Conservation (phyloP, 495 filamentous ascomycete species). For the Annulohypoxylon stygium region DNA sequence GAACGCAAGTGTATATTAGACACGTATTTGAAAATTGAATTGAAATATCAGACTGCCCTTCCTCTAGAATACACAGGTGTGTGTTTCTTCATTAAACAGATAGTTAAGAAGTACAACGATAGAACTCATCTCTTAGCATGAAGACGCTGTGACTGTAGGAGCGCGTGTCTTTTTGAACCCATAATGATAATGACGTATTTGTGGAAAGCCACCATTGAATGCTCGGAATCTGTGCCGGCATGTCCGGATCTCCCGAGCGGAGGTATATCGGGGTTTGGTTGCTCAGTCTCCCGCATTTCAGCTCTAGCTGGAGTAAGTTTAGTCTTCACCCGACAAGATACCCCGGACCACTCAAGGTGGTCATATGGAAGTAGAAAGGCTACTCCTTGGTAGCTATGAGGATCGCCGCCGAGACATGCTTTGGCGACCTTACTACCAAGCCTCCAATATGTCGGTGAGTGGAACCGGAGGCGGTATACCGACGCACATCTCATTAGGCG, state of each 20-base stretch:
- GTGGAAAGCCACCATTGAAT: not conserved
- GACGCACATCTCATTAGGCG: not conserved
- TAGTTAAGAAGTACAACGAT: not conserved
- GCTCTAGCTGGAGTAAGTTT: constrained; percentile 1
- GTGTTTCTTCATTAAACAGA: not conserved
- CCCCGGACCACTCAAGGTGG: not conserved
- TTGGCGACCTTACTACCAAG: constrained; percentile 1
- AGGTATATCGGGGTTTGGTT: not conserved
- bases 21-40: not conserved
- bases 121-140: not conserved
- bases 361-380: constrained; percentile 1
- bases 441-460: not conserved
- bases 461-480: constrained; percentile 8
- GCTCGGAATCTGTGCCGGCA: not conserved
- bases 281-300: not conserved
- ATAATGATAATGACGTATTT: not conserved
- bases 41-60: not conserved
- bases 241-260: not conserved
- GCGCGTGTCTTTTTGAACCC: not conserved
- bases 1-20: too few species aligned
- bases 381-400: constrained; percentile 11
- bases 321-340: not conserved
- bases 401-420: constrained; percentile 10
- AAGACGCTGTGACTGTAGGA: not conserved
- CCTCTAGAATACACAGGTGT: not conserved